Evolutionary conservation across 2,329 filamentous ascomycete species (phyloP).

Genomic region (Aspergillus pseudotamarii): DNA sequence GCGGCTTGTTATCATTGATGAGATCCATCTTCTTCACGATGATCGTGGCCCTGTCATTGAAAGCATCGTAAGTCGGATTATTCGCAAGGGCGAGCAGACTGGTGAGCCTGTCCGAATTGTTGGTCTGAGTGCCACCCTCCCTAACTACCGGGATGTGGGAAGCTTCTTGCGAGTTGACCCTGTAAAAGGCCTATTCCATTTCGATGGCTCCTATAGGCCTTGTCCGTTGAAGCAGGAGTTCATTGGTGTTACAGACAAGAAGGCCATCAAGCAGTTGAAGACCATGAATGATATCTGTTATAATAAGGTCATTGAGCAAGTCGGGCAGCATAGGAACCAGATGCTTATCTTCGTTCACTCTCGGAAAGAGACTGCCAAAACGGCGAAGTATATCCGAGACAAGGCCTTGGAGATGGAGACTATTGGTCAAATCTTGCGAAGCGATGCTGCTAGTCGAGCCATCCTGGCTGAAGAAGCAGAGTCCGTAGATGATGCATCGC

Average conservation of each 20-base stretch:
- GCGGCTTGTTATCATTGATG: constrained; percentile 91
- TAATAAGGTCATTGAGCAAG: constrained; percentile 94
- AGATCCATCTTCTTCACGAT: constrained; percentile 96
- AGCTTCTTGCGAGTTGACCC: constrained; percentile 91
- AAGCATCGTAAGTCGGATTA: constrained; percentile 93
- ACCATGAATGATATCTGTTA: constrained; percentile 99
- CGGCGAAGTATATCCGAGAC: constrained; percentile 91
- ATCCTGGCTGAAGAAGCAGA: constrained; percentile 84
- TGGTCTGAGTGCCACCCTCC: constrained; percentile 90
- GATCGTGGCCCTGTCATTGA: constrained; percentile 95
- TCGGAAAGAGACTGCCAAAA: constrained; percentile 96
- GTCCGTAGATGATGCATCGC: constrained; percentile 77
- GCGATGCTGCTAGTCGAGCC: constrained; percentile 87
- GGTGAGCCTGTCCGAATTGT: constrained; percentile 90
- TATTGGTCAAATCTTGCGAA: constrained; percentile 91
- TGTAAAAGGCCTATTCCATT: constrained; percentile 87
- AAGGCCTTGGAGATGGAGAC: constrained; percentile 97
- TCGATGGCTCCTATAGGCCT: constrained; percentile 89
- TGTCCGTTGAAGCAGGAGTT: constrained; percentile 97
- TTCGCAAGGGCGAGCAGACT: constrained; percentile 89
- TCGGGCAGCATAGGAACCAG: constrained; percentile 88
- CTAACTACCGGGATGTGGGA: constrained; percentile 94
- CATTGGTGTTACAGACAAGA: constrained; percentile 94
- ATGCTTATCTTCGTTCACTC: constrained; percentile 99
- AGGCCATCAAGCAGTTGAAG: constrained; percentile 97